Base-by-base conservation (phyloP, 345 rosid genomes). In the Syzygium jambos region DNA sequence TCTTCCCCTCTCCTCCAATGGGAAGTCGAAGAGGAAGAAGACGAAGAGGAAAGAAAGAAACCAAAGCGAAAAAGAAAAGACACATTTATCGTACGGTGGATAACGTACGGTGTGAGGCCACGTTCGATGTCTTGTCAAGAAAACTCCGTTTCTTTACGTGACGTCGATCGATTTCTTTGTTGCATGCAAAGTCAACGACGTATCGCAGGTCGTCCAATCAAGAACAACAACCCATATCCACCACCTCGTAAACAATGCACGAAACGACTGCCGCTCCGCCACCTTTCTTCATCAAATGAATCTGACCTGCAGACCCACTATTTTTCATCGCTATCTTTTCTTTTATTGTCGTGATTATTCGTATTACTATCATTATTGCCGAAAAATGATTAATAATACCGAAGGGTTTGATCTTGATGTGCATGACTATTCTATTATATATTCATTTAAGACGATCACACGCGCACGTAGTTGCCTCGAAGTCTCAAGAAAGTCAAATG, bases 381-480 rank as follows among this genome's bases (percentile, higher is more conserved):
- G n/a, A 57, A 10, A 25, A 57, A 11, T 4, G 5, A 25, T 23
- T 57, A 57, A 57, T 23, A 8, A 55, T 21, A 43, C 4, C 4
- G 4, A 9, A 68, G 78, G 46, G 25, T 68, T 23, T 23, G 46
- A 68, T 17, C 21, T 34, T 17, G 46, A 68, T 68, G 43, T 68
- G 78, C 25, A 46, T 5, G 78, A 17, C 25, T 68, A 4, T 68
- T 68, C 43, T 30, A 4, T 21, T 19, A 55, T 55, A 7, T 4
- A 8, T 17, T 22, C 78, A 34, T 34, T 68, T 21, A 34, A 68
- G 78, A 68, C 14, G 78, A 41, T 30, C n/a, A 27, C 16, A 63
- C 38, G 46, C 52, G 43, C 52, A 87, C 90, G 94, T 88, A 85
- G 91, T 89, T 92, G 86, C 95, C 91, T 52, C 85, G 95, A 94